Evolutionary conservation across 495 filamentous ascomycete genomes (phyloP), one percentile per base, ranked within the genome.

Genomic region (Penicillium atrosanguineum): DNA sequence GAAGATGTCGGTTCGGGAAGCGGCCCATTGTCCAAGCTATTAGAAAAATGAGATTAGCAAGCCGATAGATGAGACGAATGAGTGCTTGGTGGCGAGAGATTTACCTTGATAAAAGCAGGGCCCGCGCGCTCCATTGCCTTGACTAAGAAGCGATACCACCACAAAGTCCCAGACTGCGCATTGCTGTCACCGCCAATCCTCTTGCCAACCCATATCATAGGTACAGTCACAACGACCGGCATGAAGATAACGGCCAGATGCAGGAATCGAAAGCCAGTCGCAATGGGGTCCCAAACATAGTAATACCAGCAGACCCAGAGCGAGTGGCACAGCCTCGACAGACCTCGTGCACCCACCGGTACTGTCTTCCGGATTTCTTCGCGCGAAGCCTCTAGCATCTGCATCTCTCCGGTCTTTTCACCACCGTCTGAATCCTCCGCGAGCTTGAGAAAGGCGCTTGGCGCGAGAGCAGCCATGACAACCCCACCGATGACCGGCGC

Each of bases 1-100:
- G 68, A 99, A 99, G 64, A 99, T 95, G 67, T 99, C 95, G 52
- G 93, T 87, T 62, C 95, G 82, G 4, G 94, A 97, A 11, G 95
- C 95, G 20, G 95, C 95, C 94, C 95, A 99, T 88, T 99, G 95
- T 21, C 95, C 95, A 48, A 99, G 84, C 90, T 96, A 58, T 57
- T 7, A 16, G 20, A 56, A 6, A 0, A 59, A 25, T 14, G 36
- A 34, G 29, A 23, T 55, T 41, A 57, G 46, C 23, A 40, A 46
- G 18, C 44, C 14, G 26, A 21, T 44, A 14, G n/a, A 20, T 12
- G 15, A 25, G n/a, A 18, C 14, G 7, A 23, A 12, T 4, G 3
- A 11, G 1, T 6, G 21, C 29, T 20, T 23, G 16, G 4, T 15
- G 18, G 21, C 9, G 44, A 34, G 68, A 28, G 12, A 1, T 34